Conservation (phyloP, 345 rosid species). For the Laguncularia racemosa region DNA sequence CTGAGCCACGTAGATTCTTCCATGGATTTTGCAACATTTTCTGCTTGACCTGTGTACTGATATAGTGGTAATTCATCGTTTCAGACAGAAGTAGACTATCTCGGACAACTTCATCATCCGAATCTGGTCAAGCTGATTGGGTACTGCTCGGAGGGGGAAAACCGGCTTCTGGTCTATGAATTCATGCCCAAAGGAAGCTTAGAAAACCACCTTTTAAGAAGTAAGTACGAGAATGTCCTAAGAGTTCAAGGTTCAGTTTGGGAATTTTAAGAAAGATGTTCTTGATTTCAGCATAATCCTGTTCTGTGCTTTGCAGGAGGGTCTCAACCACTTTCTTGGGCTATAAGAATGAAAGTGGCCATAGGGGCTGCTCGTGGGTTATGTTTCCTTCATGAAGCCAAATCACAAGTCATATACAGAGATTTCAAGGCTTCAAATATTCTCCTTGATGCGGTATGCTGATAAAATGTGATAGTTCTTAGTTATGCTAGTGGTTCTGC, state of each 20-base stretch:
- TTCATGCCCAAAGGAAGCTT: constrained; percentile 97
- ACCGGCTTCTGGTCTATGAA: constrained; percentile 79
- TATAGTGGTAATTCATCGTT: constrained; percentile 7
- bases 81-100: constrained; percentile 96
- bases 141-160: constrained; percentile 77
- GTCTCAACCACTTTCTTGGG: constrained; percentile 82
- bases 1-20: too few relatives aligned
- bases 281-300: not conserved
- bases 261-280: too few relatives aligned
- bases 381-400: constrained; percentile 80
- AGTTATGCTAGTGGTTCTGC: not conserved
- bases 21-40: too few relatives aligned
- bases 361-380: constrained; percentile 90
- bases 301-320: constrained; percentile 46
- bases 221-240: constrained; percentile 27
- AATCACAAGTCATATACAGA: constrained; percentile 86
- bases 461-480: not conserved
- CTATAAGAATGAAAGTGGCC: constrained; percentile 74
- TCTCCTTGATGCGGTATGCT: constrained; percentile 70
- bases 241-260: not conserved
- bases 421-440: constrained; percentile 92
- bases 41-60: too few relatives aligned
- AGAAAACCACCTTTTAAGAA: constrained; percentile 64
- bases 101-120: constrained; percentile 90
- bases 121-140: constrained; percentile 90